Evolutionary conservation across 176 grass and related monocot species (phyloP).

Genomic region (Thinopyrum elongatum): DNA sequence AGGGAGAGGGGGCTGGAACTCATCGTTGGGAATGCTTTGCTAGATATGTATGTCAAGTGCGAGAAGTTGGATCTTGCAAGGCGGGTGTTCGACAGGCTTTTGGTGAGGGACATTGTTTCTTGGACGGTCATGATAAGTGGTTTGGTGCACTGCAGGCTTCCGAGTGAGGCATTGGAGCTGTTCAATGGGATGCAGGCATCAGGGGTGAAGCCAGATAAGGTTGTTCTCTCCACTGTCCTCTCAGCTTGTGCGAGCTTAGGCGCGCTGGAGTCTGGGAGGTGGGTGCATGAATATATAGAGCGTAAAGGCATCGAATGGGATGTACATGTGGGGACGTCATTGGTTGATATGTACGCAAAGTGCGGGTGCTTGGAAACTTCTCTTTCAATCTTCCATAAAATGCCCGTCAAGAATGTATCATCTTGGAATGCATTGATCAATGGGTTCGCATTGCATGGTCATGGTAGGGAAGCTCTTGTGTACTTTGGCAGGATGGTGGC

Average conservation of each 20-base stretch:
- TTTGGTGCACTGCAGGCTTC: constrained; percentile 42
- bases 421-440: constrained; percentile 56
- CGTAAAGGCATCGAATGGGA: constrained; percentile 45
- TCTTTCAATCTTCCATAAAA: constrained; percentile 38
- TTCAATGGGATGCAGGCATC: constrained; percentile 45
- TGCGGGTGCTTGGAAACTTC: constrained; percentile 45
- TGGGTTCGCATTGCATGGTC: constrained; percentile 41
- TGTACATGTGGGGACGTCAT: constrained; percentile 49
- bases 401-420: constrained; percentile 43
- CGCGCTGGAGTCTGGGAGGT: constrained; percentile 34
- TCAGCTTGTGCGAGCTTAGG: constrained; percentile 51
- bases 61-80: constrained; percentile 33
- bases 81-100: constrained; percentile 32
- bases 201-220: constrained; percentile 38
- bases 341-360: constrained; percentile 49
- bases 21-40: constrained; percentile 35
- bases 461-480: constrained; percentile 29
- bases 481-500: constrained; percentile 42
- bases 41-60: constrained; percentile 59
- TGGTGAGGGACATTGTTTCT: constrained; percentile 40
- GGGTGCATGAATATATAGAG: constrained; percentile 53
- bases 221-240: constrained; percentile 44
- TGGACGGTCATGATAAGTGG: constrained; percentile 53
- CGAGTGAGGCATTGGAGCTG: constrained; percentile 30
- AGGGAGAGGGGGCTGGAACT: constrained; percentile 13